Conservation (phyloP, 2,329 filamentous ascomycete species). For the Ophiostoma novo-ulmi region DNA sequence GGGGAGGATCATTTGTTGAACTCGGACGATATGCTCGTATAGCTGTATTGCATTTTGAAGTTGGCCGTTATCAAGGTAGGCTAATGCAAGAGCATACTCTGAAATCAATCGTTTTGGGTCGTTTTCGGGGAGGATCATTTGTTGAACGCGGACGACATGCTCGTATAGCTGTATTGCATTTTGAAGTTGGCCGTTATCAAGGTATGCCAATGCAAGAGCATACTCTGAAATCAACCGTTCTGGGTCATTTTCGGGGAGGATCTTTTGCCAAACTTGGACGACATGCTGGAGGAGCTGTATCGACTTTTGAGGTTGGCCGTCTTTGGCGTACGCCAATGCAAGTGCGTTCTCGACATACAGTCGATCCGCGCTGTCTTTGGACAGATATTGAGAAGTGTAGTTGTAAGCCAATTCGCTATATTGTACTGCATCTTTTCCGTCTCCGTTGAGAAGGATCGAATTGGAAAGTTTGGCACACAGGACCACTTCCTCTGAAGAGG, state of each 20-base stretch:
- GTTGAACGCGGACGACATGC: not conserved
- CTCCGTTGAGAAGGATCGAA: too few relatives aligned
- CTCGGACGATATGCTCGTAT: not conserved
- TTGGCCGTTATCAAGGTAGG: not conserved
- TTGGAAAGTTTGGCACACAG: too few relatives aligned
- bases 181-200: not conserved
- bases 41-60: not conserved
- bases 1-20: not conserved
- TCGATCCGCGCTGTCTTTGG: too few relatives aligned
- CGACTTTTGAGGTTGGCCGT: not conserved
- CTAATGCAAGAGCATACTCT: not conserved
- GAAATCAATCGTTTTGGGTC: not conserved
- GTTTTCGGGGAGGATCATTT: not conserved
- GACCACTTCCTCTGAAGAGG: too few relatives aligned
- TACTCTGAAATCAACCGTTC: not conserved
- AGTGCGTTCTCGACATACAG: too few relatives aligned
- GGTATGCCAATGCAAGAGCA: not conserved
- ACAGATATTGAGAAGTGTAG: too few relatives aligned
- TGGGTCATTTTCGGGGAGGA: not conserved
- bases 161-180: not conserved
- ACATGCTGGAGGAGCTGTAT: not conserved
- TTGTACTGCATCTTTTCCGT: too few relatives aligned
- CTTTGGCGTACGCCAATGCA: not conserved
- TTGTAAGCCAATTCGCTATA: too few relatives aligned
- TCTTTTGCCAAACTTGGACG: not conserved